Evolutionary conservation across 2,329 filamentous ascomycete species (phyloP).

Genomic region (Kalmusia sp.): DNA sequence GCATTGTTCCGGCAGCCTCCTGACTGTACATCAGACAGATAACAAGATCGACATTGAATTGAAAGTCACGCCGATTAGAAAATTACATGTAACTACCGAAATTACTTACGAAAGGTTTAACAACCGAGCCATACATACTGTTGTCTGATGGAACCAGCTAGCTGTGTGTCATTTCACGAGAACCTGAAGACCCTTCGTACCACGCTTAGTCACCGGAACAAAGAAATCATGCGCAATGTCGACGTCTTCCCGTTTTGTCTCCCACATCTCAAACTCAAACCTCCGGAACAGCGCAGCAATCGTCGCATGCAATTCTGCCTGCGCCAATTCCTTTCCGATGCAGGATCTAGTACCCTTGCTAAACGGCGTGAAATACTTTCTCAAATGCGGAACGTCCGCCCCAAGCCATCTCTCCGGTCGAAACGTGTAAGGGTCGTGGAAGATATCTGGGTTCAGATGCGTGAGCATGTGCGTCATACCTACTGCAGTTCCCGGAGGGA

Average conservation of each 20-base stretch:
- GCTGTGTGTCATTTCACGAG: too few relatives aligned
- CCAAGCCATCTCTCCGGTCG: conserved; percentile 21
- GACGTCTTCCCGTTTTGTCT: neutral
- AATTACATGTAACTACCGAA: too few relatives aligned
- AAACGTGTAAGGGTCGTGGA: conserved; percentile 12
- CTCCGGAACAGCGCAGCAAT: neutral
- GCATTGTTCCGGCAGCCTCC: too few relatives aligned
- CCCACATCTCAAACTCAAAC: neutral
- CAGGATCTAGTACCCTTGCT: conserved; percentile 27
- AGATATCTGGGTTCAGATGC: neutral
- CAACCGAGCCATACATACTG: too few relatives aligned
- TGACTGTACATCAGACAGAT: too few relatives aligned
- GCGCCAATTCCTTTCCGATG: conserved; percentile 22
- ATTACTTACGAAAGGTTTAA: too few relatives aligned
- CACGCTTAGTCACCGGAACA: neutral
- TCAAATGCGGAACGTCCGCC: conserved; percentile 9
- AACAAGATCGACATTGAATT: too few relatives aligned
- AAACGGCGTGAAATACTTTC: conserved; percentile 27
- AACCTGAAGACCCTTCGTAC: neutral
- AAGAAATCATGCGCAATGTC: neutral
- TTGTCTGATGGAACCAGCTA: too few relatives aligned
- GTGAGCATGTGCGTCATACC: neutral
- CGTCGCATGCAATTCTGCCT: conserved; percentile 3
- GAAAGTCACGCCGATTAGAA: too few relatives aligned
- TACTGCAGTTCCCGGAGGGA: conserved; percentile 10